Base-by-base conservation (phyloP, 2,329 filamentous ascomycete genomes). In the Pyrenophora teres region DNA sequence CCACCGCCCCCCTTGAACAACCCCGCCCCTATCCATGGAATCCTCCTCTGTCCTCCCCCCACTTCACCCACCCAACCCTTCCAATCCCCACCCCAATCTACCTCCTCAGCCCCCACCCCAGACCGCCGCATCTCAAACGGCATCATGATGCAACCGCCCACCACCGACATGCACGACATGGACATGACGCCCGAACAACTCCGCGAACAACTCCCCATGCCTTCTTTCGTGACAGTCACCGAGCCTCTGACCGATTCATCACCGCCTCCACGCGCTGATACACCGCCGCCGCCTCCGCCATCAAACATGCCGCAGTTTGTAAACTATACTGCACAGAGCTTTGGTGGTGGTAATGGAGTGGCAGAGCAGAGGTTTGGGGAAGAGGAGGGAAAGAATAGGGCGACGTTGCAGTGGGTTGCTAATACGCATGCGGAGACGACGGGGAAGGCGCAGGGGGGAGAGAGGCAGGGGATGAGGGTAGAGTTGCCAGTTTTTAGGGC, bases 401-500 rank as follows among this genome's bases (percentile, higher is more conserved):
- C 54, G 19, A 50, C 56, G 8, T 43, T 73, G 18, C 70, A 71
- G 36, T 74, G 71, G 72, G 37, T 71, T 18, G 57, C 72, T 52
- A 58, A 74, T 62, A 54, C 60, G 12, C 52, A 62, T n/a, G 49
- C 57, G 7, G 45, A 48, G 15, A 44, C 54, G 36, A 32, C 42
- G 19, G 48, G 50, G 7, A 42, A 54, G 15, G 15, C 15, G 32
- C 19, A 21, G 19, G 19, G 5, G 19, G 19, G 19, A 21, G 19
- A 21, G 19, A 64, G 66, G 15, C 15, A 15, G 15, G 15, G 15
- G 40, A 75, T 73, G 37, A 76, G 72, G 52, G 67, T 75, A 15
- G 76, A 76, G 18, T 66, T 83, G 23, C 80, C 81, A 2, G 70
- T 80, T 0, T 81, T 83, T 52, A 78, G 77, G 15, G 73, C 80